Conservation (phyloP, 2,329 filamentous ascomycete species). For the Aspergillus fischeri region DNA sequence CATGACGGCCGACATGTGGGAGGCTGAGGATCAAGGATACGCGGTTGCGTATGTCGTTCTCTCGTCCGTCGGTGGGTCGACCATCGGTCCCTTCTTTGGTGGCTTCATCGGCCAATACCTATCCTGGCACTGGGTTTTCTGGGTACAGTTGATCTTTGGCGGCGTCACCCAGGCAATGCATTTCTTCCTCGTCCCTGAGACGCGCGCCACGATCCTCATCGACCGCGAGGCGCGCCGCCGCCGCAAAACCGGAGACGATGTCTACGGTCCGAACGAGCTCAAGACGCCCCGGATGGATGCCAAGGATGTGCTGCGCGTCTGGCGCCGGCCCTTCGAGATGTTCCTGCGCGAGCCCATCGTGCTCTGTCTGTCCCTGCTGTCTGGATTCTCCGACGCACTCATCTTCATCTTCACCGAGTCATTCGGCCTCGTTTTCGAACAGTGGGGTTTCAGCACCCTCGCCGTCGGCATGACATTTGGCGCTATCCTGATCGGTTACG, state of each 20-base stretch:
- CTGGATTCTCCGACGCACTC: conserved; percentile 61
- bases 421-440: conserved; percentile 55
- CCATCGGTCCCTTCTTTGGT: conserved; percentile 73
- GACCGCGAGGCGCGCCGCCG: conserved; percentile 73
- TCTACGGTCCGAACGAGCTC: conserved; percentile 71
- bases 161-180: conserved; percentile 64
- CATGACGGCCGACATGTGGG: conserved; percentile 72
- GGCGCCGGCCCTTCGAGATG: conserved; percentile 60
- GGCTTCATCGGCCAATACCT: conserved; percentile 68
- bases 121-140: conserved; percentile 72
- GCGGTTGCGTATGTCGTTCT: conserved; percentile 74
- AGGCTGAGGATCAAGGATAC: conserved; percentile 67
- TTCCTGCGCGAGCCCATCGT: conserved; percentile 64
- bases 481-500: conserved; percentile 55
- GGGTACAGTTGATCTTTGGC: conserved; percentile 83
- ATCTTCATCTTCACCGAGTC: conserved; percentile 66
- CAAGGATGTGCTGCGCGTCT: conserved; percentile 55
- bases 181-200: conserved; percentile 70
- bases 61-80: conserved; percentile 72
- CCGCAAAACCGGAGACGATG: conserved; percentile 58
- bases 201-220: conserved; percentile 71
- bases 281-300: conserved; percentile 56
- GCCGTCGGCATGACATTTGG: conserved; percentile 52
- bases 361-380: conserved; percentile 55
- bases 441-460: conserved; percentile 54